Evolutionary conservation across 805 yeast species (phyloP), one percentile per base, ranked within the genome.

Genomic region (Nakazawaea anatomiae): DNA sequence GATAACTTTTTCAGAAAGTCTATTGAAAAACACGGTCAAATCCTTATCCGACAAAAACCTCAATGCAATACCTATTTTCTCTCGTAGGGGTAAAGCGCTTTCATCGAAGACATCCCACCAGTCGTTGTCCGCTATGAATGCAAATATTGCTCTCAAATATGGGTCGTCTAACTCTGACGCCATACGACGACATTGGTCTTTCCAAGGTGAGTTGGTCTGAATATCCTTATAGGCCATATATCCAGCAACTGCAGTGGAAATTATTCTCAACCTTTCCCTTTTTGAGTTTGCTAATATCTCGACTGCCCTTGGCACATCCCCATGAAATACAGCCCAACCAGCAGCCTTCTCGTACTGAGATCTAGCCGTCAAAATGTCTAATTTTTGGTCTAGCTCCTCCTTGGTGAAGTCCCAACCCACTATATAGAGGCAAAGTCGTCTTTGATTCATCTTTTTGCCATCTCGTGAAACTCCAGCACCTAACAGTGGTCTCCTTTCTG

Each of bases 51-150:
- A 81, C 35, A 92, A 69, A 59, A 88, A 92, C 46, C 97, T 73
- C 28, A 92, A 71, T 0, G 98, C 97, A 30, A 92, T 92, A 1
- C 97, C 97, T 10, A 92, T 68, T 56, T 96, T 72, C 61, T 92
- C 99, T 48, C 92, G 74, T 40, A 92, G 70, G 0, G 99, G 96
- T 41, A 92, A 73, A 1, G 96, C 85, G 18, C 85, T 82, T 60
- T 92, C 97, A 62, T 89, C 96, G 48, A 92, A 72, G 1, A 92
- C 96, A 60, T 89, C 97, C 84, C 92, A 85, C 97, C 98, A 92
- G 56, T 91, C 94, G 44, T 89, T 87, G 61, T 92, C 97, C 0
- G 97, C 90, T 49, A 92, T 85, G 58, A 83, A 92, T 0, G 97
- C 97, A 72, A 92, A 92, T 1, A 92, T 87, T 0, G 96, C 96